These are phyloP conservation scores for Aureobasidium sp. DNA, from an alignment of 2,329 filamentous ascomycete species.

Conservation along the genomic window DNA sequence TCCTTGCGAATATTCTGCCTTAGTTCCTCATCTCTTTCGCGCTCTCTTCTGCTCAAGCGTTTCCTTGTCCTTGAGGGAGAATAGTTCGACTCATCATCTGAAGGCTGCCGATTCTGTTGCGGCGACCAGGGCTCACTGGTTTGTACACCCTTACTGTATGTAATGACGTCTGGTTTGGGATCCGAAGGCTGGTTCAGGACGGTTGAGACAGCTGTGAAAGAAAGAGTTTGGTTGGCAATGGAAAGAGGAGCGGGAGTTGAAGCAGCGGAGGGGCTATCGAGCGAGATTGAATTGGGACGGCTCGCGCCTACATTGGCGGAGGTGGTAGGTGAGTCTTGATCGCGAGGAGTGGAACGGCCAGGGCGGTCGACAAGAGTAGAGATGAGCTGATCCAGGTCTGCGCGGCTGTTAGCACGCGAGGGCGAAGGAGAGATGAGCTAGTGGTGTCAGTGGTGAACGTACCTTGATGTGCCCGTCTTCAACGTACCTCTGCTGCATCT, in stretches of 20 bases:
- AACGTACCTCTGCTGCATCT: conserved; percentile 61
- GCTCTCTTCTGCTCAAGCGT: conserved; percentile 68
- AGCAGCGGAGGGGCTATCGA: conserved; percentile 61
- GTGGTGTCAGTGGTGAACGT: conserved; percentile 23
- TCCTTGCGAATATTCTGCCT: conserved; percentile 76
- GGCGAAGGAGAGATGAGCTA: conserved; percentile 65
- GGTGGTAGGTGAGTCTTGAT: conserved; percentile 81
- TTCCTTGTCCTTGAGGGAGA: conserved; percentile 55
- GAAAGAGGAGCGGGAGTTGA: conserved; percentile 31
- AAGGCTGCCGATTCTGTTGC: conserved; percentile 45
- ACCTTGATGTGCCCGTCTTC: conserved; percentile 9
- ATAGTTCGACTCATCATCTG: conserved; percentile 55
- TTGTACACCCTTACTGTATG: conserved; percentile 95
- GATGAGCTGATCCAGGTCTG: conserved; percentile 77
- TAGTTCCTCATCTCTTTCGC: conserved; percentile 82
- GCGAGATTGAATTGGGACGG: conserved; percentile 32
- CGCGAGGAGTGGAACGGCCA: conserved; percentile 62
- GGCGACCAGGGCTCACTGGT: conserved; percentile 68
- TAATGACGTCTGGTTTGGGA: conserved; percentile 70
- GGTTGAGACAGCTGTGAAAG: conserved; percentile 64
- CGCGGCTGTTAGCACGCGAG: conserved; percentile 61
- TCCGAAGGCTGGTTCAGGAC: conserved; percentile 75
- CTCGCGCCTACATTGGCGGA: conserved; percentile 67
- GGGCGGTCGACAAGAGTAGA: conserved; percentile 72
- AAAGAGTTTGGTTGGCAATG: conserved; percentile 57